A percentile compares a stretch with the other conserved stretches of the same genome.
Evolutionary conservation across 179 eudicot genomes (phyloP).

Genomic region (Sideroxylon spinosum): DNA sequence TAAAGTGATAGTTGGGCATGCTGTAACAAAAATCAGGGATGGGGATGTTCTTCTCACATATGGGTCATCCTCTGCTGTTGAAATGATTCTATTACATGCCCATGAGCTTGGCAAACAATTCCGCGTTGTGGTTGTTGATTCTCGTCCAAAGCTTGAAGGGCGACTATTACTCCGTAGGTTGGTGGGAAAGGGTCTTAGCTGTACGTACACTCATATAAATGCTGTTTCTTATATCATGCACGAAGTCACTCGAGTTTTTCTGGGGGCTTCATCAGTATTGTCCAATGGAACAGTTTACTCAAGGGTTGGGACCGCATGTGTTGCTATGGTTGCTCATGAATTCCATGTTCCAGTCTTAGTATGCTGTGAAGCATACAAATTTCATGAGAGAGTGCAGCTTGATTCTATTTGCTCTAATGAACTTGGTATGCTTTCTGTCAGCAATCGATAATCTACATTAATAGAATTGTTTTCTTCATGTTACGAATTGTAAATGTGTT

Average conservation of each 20-base stretch:
- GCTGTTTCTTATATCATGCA: conserved; percentile 92
- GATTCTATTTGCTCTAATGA: conserved; percentile 98
- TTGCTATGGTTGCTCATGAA: conserved; percentile 99
- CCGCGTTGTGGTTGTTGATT: conserved; percentile 83
- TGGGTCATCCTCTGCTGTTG: conserved; percentile 91
- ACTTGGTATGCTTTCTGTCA: conserved; percentile 61
- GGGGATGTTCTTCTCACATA: conserved; percentile 96
- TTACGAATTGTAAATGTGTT: background rate
- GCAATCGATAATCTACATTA: background rate
- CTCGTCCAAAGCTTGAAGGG: conserved; percentile 96
- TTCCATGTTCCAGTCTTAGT: conserved; percentile 87
- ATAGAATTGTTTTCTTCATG: background rate
- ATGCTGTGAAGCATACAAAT: conserved; percentile 97
- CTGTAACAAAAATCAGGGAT: conserved; percentile 95
- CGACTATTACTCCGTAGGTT: conserved; percentile 75
- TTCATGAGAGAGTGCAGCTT: conserved; percentile 96
- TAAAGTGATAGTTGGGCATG: conserved; percentile 83
- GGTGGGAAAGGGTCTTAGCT: conserved; percentile 80
- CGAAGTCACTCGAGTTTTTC: conserved; percentile 79
- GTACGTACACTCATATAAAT: conserved; percentile 95
- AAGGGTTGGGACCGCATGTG: conserved; percentile 92
- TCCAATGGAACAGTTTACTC: conserved; percentile 97
- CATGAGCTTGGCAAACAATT: conserved; percentile 85
- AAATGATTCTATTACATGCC: conserved; percentile 75
- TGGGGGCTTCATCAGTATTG: conserved; percentile 92